These are phyloP conservation scores for Ocimum tenuiflorum DNA, from an alignment of 257 asterid genomes.

Conservation along the genomic window DNA sequence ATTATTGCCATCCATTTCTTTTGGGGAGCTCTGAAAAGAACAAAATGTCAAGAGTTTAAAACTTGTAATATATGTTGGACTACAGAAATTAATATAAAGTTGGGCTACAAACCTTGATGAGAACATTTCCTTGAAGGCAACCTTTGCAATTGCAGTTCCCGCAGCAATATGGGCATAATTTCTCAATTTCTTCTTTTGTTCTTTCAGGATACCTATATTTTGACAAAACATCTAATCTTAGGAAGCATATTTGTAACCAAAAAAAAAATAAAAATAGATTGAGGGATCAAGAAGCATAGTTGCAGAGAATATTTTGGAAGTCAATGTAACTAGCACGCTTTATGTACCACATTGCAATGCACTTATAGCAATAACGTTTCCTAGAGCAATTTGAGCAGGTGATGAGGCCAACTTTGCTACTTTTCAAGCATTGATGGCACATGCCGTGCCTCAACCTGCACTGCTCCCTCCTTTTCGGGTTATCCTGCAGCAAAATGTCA, in stretches of 20 bases:
- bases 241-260: too few species aligned
- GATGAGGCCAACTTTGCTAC: constrained; percentile 26
- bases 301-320: constrained; percentile 10
- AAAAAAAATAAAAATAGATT: neutral
- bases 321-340: constrained; percentile 8
- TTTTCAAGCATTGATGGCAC: constrained; percentile 68
- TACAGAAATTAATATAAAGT: constrained; percentile 4
- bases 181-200: constrained; percentile 41
- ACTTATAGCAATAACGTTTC: constrained; percentile 56
- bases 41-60: neutral
- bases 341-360: constrained; percentile 64
- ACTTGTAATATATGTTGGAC: neutral
- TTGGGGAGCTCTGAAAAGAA: neutral
- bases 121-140: constrained; percentile 52
- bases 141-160: constrained; percentile 70
- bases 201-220: constrained; percentile 60
- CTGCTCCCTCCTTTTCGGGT: constrained; percentile 25
- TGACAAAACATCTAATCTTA: constrained; percentile 8
- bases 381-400: constrained; percentile 56
- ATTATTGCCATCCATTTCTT: constrained; percentile 35
- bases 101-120: constrained; percentile 34
- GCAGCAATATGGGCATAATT: constrained; percentile 58
- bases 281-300: neutral
- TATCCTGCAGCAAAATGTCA: constrained; percentile 33
- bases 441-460: constrained; percentile 13